A percentile compares a stretch with the other conserved stretches of the same genome.
phyloP scores from a whole-genome alignment of 768 basidiomycete species.

The Cantharellus anzutake region DNA sequence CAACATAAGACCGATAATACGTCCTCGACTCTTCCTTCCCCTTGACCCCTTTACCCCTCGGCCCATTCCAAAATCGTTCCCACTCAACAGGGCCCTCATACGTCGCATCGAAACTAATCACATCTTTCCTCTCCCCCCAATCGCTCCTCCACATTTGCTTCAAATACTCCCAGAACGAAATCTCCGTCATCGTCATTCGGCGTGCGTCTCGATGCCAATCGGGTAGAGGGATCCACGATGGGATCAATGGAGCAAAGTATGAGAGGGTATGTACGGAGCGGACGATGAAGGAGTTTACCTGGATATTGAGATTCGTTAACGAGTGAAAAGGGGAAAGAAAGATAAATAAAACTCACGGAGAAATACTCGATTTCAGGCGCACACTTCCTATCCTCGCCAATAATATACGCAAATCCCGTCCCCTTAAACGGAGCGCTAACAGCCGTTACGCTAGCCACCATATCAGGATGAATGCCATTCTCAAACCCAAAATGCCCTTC shows the following conservation, averaged over 20 bases:
- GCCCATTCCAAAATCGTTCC: neutral
- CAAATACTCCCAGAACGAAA: neutral
- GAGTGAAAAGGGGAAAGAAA: neutral
- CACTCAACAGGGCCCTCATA: neutral
- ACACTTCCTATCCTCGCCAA: neutral
- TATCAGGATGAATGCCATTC: neutral
- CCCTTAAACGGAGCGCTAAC: neutral
- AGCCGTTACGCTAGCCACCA: neutral
- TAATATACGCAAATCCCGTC: neutral
- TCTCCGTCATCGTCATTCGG: neutral
- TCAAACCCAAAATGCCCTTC: neutral
- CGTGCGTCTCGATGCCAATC: neutral
- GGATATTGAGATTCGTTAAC: neutral
- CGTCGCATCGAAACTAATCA: neutral
- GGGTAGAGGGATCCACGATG: neutral
- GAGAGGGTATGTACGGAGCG: neutral
- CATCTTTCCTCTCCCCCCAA: conserved; percentile 1
- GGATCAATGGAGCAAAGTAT: neutral
- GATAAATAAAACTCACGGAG: neutral
- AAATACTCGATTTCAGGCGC: neutral
- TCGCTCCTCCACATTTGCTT: neutral
- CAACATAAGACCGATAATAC: conserved; percentile 1
- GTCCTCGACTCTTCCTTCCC: neutral
- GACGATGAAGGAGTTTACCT: neutral
- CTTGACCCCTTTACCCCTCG: neutral